phyloP scores from a whole-genome alignment of 2,329 filamentous ascomycete genomes.

The Nectriaceae sp. region DNA sequence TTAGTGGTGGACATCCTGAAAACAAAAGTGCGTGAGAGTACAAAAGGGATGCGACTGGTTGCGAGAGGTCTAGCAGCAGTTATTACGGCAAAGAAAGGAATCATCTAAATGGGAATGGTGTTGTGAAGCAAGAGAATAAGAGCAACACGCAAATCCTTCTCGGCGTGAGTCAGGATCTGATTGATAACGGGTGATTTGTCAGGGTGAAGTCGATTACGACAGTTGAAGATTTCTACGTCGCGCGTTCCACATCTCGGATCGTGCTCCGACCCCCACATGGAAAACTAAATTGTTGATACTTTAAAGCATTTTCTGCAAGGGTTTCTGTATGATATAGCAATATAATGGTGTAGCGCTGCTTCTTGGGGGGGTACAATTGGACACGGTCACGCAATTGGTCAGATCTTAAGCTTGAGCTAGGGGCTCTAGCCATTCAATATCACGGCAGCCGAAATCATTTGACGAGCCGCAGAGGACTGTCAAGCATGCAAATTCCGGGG shows the following conservation, averaged over 20 bases:
- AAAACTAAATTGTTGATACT: no score
- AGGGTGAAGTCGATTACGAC: constrained; percentile 17
- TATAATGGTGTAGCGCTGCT: no score
- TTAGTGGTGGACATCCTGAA: constrained; percentile 30
- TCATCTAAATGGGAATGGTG: constrained; percentile 21
- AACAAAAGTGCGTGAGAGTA: constrained; percentile 7
- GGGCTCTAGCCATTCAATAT: no score
- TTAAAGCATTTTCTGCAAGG: no score
- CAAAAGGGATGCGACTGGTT: constrained; percentile 12
- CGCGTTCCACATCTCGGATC: constrained; percentile 19
- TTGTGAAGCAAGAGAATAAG: background rate
- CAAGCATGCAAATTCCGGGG: no score
- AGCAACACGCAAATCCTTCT: constrained; percentile 2
- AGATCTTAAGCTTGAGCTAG: no score
- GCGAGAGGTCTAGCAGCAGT: constrained; percentile 17
- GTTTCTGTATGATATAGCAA: no score
- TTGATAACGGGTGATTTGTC: constrained; percentile 28
- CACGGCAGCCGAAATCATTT: no score
- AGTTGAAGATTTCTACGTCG: constrained; percentile 11
- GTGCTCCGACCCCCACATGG: constrained; percentile 17
- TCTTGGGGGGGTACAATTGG: no score
- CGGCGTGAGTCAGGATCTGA: constrained; percentile 7
- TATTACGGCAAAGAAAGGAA: constrained; percentile 13
- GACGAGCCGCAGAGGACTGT: no score
- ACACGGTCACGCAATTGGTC: no score